Evolutionary conservation across 371 early-diverging fungal genomes (phyloP).

Genomic region (Entomophthora muscae): DNA sequence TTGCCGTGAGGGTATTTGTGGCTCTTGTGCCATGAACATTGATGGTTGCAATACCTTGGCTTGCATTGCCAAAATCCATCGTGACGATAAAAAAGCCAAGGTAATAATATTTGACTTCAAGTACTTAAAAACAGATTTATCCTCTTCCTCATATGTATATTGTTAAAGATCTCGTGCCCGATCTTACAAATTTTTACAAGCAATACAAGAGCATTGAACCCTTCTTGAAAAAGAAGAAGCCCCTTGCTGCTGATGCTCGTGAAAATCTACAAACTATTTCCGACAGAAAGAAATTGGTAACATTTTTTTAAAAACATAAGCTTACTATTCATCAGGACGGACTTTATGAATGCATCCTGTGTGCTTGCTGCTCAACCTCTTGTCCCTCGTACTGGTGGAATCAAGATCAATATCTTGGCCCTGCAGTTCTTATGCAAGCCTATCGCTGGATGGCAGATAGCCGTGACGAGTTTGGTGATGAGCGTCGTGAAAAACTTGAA

Average conservation of each 20-base stretch:
- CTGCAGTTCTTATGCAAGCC: too few relatives aligned
- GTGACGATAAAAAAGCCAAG: conserved; percentile 31
- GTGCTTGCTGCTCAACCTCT: conserved; percentile 92
- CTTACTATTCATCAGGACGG: conserved; percentile 45
- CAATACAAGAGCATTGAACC: conserved; percentile 94
- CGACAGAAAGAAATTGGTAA: conserved; percentile 79
- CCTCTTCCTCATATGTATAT: conserved; percentile 92
- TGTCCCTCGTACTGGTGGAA: too few relatives aligned
- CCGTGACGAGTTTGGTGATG: too few relatives aligned
- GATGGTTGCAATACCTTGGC: conserved; percentile 87
- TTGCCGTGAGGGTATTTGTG: conserved; percentile 78
- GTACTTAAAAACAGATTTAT: conserved; percentile 73
- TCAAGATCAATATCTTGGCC: too few relatives aligned
- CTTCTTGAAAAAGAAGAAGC: conserved; percentile 71
- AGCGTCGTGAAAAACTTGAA: too few relatives aligned
- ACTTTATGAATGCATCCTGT: conserved; percentile 93
- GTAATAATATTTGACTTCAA: not conserved
- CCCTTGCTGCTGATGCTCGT: conserved; percentile 34
- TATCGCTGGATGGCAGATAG: too few relatives aligned
- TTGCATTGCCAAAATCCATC: conserved; percentile 73
- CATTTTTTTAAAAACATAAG: not conserved
- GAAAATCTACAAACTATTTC: conserved; percentile 85
- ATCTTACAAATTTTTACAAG: conserved; percentile 88
- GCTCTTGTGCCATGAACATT: conserved; percentile 96
- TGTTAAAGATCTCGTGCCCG: conserved; percentile 74